Percentiles rank a stretch among this genome's conserved stretches.
These are phyloP conservation scores for Suillus sp. DNA, from an alignment of 768 basidiomycete genomes.

Conservation along the genomic window DNA sequence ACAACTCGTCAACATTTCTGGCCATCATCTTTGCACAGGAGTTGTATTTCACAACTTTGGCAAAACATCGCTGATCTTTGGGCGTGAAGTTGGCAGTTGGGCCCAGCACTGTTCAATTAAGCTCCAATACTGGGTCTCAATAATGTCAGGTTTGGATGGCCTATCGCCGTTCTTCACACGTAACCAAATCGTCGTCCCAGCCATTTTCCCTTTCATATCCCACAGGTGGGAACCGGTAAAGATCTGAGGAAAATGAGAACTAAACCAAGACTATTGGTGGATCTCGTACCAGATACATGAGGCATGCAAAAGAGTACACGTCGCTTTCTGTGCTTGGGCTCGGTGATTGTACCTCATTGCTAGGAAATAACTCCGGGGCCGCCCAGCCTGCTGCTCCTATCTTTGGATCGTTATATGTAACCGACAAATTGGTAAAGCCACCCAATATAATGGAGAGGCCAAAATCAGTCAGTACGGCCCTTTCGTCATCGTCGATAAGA, in stretches of 20 bases:
- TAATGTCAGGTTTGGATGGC: background rate
- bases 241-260: background rate
- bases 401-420: background rate
- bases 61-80: background rate
- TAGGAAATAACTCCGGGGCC: constrained; percentile 6
- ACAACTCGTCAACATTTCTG: background rate
- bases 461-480: constrained; percentile 45
- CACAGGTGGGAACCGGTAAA: background rate
- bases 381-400: background rate
- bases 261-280: background rate
- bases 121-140: background rate
- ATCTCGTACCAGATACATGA: constrained; percentile 4
- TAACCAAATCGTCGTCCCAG: too few relatives aligned
- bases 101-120: background rate
- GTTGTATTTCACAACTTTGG: constrained; percentile 10
- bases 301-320: constrained; percentile 8
- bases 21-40: background rate
- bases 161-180: rapidly evolving
- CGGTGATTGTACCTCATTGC: too few relatives aligned
- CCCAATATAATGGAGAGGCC: constrained; percentile 41
- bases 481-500: constrained; percentile 41
- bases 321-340: background rate
- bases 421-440: background rate
- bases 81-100: background rate
- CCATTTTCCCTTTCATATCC: too few relatives aligned